phyloP scores from a whole-genome alignment of 140 eudicot genomes.

The Anethum foeniculum region DNA sequence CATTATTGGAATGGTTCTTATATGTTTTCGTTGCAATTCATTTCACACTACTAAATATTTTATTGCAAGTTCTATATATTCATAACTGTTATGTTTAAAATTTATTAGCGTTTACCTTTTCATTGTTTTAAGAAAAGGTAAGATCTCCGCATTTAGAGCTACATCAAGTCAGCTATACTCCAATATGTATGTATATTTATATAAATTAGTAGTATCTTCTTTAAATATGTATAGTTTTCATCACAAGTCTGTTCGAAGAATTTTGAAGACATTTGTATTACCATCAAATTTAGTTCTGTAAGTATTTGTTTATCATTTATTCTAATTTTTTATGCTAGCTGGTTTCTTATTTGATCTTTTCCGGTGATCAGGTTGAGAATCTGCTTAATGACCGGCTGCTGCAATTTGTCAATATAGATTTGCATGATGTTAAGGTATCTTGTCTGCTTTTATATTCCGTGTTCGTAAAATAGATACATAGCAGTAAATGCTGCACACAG shows the following conservation, averaged over 20 bases:
- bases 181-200: no score
- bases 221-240: not conserved
- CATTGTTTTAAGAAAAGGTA: no score
- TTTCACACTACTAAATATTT: not conserved
- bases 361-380: conserved; percentile 72
- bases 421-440: conserved; percentile 92
- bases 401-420: conserved; percentile 86
- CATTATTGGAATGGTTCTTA: not conserved
- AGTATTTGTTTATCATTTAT: not conserved
- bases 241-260: not conserved
- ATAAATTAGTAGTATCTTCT: not conserved
- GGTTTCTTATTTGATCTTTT: conserved; percentile 16
- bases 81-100: not conserved
- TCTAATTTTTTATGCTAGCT: conserved; percentile 11
- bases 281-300: not conserved
- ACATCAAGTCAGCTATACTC: no score
- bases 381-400: conserved; percentile 77
- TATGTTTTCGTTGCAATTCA: not conserved
- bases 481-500: not conserved
- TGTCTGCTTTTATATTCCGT: not conserved
- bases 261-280: not conserved
- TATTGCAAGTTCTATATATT: not conserved
- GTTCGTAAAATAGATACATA: not conserved
- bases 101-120: no score
- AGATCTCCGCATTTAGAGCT: no score